These are phyloP conservation scores for Epicoccum sorghinum DNA, from an alignment of 2,329 filamentous ascomycete genomes.

Conservation along the genomic window DNA sequence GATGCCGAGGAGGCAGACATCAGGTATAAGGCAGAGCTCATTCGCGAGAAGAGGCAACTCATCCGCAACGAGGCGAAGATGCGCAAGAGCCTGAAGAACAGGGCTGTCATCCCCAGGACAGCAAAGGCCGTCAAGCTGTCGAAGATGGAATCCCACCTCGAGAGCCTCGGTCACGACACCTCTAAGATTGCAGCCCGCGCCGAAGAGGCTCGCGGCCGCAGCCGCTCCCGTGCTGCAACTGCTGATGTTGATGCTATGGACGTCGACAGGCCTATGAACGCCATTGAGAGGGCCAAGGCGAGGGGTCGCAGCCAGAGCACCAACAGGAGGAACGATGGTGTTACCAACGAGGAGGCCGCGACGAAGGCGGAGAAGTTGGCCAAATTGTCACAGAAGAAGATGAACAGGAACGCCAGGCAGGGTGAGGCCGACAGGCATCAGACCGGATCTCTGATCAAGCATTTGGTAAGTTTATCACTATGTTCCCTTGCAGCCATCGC, in stretches of 20 bases:
- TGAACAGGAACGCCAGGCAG: constrained; percentile 97
- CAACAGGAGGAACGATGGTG: constrained; percentile 78
- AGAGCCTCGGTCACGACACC: constrained; percentile 84
- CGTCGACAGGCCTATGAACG: constrained; percentile 51
- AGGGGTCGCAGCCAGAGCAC: constrained; percentile 67
- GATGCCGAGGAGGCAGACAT: constrained; percentile 89
- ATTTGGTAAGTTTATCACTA: constrained; percentile 72
- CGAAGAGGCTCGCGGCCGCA: constrained; percentile 75
- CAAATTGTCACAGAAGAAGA: constrained; percentile 95
- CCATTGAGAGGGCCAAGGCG: constrained; percentile 70
- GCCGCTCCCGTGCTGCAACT: constrained; percentile 60
- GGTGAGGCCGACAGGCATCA: constrained; percentile 95
- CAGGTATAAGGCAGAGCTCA: constrained; percentile 89
- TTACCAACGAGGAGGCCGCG: constrained; percentile 69
- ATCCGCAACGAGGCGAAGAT: constrained; percentile 94
- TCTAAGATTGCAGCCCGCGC: constrained; percentile 75
- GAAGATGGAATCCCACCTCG: constrained; percentile 84
- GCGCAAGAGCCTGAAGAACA: constrained; percentile 97
- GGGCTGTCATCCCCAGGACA: constrained; percentile 87
- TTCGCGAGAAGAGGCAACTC: constrained; percentile 90
- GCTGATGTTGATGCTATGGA: constrained; percentile 75
- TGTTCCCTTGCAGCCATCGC: constrained; percentile 2
- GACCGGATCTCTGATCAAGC: constrained; percentile 81
- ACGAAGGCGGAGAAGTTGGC: constrained; percentile 83
- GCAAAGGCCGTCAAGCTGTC: constrained; percentile 80